Percentiles rank a stretch among this genome's conserved stretches.
phyloP scores from a whole-genome alignment of 306 rosid species.

The Trifolium subterraneum region DNA sequence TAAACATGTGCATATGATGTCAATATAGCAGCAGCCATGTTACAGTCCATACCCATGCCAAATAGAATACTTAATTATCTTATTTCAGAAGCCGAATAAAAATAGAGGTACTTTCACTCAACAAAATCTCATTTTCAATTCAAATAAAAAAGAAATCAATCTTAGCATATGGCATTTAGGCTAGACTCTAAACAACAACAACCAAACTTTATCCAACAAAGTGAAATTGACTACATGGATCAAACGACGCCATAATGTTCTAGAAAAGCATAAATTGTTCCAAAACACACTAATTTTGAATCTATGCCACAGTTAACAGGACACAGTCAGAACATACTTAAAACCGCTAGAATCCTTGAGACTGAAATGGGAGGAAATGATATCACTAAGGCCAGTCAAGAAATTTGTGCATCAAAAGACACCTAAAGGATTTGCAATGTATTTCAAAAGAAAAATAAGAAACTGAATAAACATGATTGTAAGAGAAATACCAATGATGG shows the following conservation, averaged over 20 bases:
- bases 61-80: too few species aligned
- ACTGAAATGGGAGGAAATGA: slow-evolving; percentile 15
- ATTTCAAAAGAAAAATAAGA: slow-evolving; percentile 41
- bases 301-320: background rate
- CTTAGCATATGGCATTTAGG: slow-evolving; percentile 1
- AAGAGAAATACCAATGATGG: slow-evolving; percentile 69
- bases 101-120: slow-evolving; percentile 8
- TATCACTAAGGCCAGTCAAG: slow-evolving; percentile 13
- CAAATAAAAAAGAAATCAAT: background rate
- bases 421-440: slow-evolving; percentile 32
- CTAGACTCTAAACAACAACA: background rate
- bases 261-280: slow-evolving; percentile 22
- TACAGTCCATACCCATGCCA: too few species aligned
- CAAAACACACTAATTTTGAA: slow-evolving; percentile 19
- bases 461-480: slow-evolving; percentile 11
- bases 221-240: too few species aligned
- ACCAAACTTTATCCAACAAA: too few species aligned
- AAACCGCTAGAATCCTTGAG: slow-evolving; percentile 9
- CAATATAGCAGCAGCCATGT: too few species aligned
- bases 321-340: background rate
- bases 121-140: slow-evolving; percentile 17
- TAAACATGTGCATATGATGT: too few species aligned
- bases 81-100: slow-evolving; percentile 18
- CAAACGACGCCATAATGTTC: too few species aligned
- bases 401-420: slow-evolving; percentile 1